phyloP scores from a whole-genome alignment of 768 basidiomycete species.

The Naganishia antarctica region DNA sequence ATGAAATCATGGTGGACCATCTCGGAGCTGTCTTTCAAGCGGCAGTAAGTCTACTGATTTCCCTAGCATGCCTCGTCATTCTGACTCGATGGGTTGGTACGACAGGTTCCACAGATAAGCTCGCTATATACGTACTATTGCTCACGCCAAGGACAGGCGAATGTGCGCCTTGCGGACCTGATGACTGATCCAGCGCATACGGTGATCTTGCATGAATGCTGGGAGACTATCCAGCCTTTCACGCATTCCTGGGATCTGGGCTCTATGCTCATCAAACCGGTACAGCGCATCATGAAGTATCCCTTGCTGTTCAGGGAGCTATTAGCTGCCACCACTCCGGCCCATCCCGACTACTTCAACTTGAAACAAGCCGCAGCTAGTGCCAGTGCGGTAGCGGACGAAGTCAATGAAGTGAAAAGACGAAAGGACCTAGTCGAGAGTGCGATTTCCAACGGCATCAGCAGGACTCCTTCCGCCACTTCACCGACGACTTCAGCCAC shows the following conservation, averaged over 20 bases:
- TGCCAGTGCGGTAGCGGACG: constrained; percentile 53
- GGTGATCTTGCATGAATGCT: constrained; percentile 45
- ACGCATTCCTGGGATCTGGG: constrained; percentile 51
- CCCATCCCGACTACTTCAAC: constrained; percentile 48
- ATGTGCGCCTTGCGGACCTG: constrained; percentile 42
- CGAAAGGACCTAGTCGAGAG: constrained; percentile 62
- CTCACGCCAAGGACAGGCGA: constrained; percentile 44
- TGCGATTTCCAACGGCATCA: constrained; percentile 33
- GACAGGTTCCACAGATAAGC: constrained; percentile 45
- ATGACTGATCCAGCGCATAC: constrained; percentile 37
- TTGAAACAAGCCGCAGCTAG: constrained; percentile 52
- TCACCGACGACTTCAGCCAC: constrained; percentile 1
- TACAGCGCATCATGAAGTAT: constrained; percentile 50
- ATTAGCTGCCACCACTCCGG: constrained; percentile 44
- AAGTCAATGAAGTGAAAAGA: constrained; percentile 64
- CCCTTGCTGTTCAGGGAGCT: constrained; percentile 48
- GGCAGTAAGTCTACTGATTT: constrained; percentile 30
- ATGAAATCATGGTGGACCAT: constrained; percentile 32
- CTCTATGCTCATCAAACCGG: constrained; percentile 50
- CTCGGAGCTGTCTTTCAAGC: constrained; percentile 45
- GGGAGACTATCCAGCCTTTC: constrained; percentile 44
- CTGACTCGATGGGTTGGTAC: neutral
- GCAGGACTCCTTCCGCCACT: constrained; percentile 18
- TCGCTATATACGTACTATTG: constrained; percentile 47
- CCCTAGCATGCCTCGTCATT: neutral